Base-by-base conservation (phyloP, 345 rosid species). In the Noccaea bulbosa region DNA sequence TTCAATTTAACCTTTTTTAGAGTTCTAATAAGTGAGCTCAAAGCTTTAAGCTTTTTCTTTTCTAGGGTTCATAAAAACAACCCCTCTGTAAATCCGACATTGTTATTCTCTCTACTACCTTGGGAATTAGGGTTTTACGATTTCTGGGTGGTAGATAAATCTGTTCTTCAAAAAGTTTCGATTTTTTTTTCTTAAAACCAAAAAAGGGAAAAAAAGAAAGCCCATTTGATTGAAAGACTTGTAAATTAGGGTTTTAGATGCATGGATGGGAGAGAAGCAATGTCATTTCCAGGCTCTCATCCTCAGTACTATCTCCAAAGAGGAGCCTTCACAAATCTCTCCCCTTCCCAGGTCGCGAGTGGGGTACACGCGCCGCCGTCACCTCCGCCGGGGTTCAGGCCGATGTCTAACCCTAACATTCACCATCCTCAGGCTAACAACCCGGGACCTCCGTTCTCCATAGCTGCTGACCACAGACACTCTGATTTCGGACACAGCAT, bases 241-340 rank as follows among this genome's bases (percentile, higher is more conserved):
- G 73, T 61, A 35, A 43, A 62, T 70, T 67, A 55, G 54, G 78
- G 54, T 67, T 54, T 88, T 94, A 83, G 83, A 90, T 95, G 96
- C 87, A 95, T 95, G 99, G 99, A 92, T 82, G 94, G 94, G 50
- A 85, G 92, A 83, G 99, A 92, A 83, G 98, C 89, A 55, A 89
- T 89, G 90, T 70, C 89, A 78, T 81, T 89, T 63, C 84, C 98
- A 67, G 85, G 91, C 69, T 87, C 89, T 32, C 87, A 93, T 74
- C 37, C 91, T 73, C 92, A 85, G 24, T 93, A 84, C 69, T 89
- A 87, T 88, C 75, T 93, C 53, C 96, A 88, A 34, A 90, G 94
- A 80, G 91, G 91, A 60, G 87, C 80, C 46, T 46, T 77, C 75
- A 86, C 84, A 39, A 79, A 88, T 67, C 87, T 79, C 62, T 74